Conservation (phyloP, 2,329 filamentous ascomycete genomes). For the Pyrenophora tritici-repentis region DNA sequence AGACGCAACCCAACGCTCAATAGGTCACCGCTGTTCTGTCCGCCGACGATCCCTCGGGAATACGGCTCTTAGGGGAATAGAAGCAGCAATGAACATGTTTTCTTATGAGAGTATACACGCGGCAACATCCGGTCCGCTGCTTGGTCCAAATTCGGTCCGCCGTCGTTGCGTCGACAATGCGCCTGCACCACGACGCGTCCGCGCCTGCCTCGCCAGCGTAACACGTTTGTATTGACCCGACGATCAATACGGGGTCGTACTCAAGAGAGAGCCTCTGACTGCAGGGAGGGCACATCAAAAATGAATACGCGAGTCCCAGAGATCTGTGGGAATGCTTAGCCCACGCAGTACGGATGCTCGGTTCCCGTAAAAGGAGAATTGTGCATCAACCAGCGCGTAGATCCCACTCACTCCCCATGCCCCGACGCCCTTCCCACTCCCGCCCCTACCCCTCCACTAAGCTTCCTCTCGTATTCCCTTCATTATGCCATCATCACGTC, state of each 20-base stretch:
- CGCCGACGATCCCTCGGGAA: constrained; percentile 24
- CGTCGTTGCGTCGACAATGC: too few relatives aligned
- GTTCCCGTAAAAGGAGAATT: too few relatives aligned
- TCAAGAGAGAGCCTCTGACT: not conserved
- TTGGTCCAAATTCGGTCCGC: too few relatives aligned
- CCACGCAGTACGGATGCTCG: too few relatives aligned
- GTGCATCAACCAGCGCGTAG: not conserved
- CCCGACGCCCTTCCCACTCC: too few relatives aligned
- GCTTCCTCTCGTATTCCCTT: not conserved
- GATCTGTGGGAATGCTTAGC: too few relatives aligned
- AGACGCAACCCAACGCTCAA: not conserved
- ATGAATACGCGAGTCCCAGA: too few relatives aligned
- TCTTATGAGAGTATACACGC: too few relatives aligned
- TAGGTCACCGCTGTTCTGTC: constrained; percentile 30
- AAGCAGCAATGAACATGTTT: constrained; percentile 4
- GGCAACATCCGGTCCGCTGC: constrained; percentile 1
- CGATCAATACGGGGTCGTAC: constrained; percentile 10
- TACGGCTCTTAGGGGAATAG: constrained; percentile 6
- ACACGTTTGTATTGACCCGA: constrained; percentile 3
- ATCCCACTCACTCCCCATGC: not conserved
- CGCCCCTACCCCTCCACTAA: not conserved
- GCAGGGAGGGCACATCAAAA: too few relatives aligned
- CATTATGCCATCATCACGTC: constrained; percentile 1
- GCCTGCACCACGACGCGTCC: constrained; percentile 3
- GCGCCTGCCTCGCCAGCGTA: constrained; percentile 6